Evolutionary conservation across 2,329 filamentous ascomycete species (phyloP), one percentile per base, ranked within the genome.

Genomic region (Fusarium ramigenum): DNA sequence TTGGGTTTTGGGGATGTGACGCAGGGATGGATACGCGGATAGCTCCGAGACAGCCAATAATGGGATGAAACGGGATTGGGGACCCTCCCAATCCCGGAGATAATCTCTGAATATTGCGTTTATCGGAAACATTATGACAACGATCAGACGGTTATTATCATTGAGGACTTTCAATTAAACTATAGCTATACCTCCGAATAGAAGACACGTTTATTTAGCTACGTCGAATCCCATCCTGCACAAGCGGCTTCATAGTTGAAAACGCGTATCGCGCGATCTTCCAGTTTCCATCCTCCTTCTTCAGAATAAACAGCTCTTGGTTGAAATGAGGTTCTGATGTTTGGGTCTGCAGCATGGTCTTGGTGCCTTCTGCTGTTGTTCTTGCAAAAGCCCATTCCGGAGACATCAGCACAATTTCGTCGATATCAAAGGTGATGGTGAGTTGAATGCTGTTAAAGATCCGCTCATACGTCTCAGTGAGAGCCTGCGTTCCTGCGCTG

Each of bases 261-360:
- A 60, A 60, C 1, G 57, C 46, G n/a, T 60, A 60, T 9, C 57
- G 46, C 7, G 44, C 57, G 18, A 60, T 60, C 19, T 40, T 60
- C 44, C 44, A 60, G 7, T 0, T 18, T 0, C 18, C 28, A 12
- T 25, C 16, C 28, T 42, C 46, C 21, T 34, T 60, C 8, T 54
- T 60, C 9, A 60, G 0, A 3, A 60, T 60, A 2, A 60, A 60
- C 5, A 54, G 1, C 18, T 60, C 44, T 16, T 60, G 46, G 1
- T 60, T 60, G 1, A 46, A 53, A 23, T 60, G 57, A 2, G 36
- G n/a, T 7, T 60, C 57, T n/a, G 46, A 40, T 2, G 36, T 0
- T 14, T 60, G 36, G 1, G 57, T 60, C 25, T 53, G 46, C 7
- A 60, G 10, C 57, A 60, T 60, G 0, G 46, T 60, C 8, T 60